Conservation (phyloP, 2,329 filamentous ascomycete genomes). For the Geosmithia flava region DNA sequence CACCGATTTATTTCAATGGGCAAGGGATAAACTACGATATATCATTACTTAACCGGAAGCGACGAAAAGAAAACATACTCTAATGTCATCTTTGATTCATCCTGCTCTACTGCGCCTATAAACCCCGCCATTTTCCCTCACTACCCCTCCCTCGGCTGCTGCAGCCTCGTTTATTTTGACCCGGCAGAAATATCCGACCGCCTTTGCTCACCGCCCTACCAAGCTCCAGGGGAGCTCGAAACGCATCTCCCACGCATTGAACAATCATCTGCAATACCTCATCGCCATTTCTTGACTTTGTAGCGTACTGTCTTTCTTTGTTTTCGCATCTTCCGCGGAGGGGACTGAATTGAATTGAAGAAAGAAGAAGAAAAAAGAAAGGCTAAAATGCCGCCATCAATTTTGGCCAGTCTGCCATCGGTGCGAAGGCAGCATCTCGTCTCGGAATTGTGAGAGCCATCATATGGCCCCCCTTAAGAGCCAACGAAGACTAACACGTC, state of each 20-base stretch:
- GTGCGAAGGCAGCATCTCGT: constrained; percentile 65
- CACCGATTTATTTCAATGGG: too few relatives aligned
- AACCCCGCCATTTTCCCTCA: neutral
- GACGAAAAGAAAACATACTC: too few relatives aligned
- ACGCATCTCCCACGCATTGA: neutral
- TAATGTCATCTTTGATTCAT: neutral
- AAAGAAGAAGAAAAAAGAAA: neutral
- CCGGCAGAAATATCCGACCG: constrained; percentile 16
- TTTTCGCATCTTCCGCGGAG: neutral
- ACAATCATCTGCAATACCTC: neutral
- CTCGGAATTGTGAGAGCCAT: constrained; percentile 60
- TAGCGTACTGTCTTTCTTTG: neutral
- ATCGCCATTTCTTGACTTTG: neutral
- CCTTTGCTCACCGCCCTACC: constrained; percentile 11
- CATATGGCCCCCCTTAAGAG: neutral
- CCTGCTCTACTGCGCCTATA: neutral
- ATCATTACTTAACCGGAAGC: too few relatives aligned
- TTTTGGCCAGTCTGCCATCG: constrained; percentile 35
- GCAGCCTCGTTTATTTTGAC: neutral
- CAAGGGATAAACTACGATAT: too few relatives aligned
- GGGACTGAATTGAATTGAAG: neutral
- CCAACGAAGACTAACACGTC: neutral
- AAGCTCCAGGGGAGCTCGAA: neutral
- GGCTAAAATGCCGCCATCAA: constrained; percentile 26
- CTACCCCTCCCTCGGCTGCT: neutral